These are phyloP conservation scores for Fusarium heterosporum DNA, from an alignment of 2,329 filamentous ascomycete species.

Conservation along the genomic window DNA sequence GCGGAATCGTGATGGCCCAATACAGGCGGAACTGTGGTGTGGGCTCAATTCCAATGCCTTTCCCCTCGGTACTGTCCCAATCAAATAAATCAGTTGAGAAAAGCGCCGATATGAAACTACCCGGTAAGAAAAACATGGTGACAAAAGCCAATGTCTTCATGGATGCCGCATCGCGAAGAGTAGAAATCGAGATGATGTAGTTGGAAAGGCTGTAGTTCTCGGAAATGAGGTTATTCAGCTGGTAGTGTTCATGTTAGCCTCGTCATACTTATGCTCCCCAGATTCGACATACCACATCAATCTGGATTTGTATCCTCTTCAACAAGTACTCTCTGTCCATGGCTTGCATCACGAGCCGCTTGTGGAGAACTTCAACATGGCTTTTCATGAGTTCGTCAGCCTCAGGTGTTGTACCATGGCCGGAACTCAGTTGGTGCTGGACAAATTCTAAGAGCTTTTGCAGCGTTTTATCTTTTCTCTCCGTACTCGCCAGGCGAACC, in stretches of 20 bases:
- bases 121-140: constrained; percentile 58
- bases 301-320: constrained; percentile 56
- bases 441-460: constrained; percentile 52
- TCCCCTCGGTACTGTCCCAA: constrained; percentile 46
- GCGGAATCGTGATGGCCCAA: constrained; percentile 56
- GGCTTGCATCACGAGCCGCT: constrained; percentile 52
- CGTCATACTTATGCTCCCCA: too few species aligned
- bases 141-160: constrained; percentile 59
- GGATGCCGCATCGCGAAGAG: constrained; percentile 56
- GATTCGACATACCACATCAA: constrained; percentile 50
- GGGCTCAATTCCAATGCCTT: constrained; percentile 48
- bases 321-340: constrained; percentile 53
- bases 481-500: constrained; percentile 53
- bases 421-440: constrained; percentile 5
- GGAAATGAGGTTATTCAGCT: constrained; percentile 55
- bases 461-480: constrained; percentile 52
- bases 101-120: constrained; percentile 57
- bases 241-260: constrained; percentile 15
- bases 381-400: constrained; percentile 43
- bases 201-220: constrained; percentile 53
- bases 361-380: constrained; percentile 48
- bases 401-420: background rate
- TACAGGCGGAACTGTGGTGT: constrained; percentile 56
- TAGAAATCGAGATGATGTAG: constrained; percentile 52
- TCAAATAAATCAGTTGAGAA: constrained; percentile 54